A percentile compares a stretch with the other conserved stretches of the same genome.
Evolutionary conservation across 129 eudicot species (phyloP).

Genomic region (Ambrosia artemisiifolia): DNA sequence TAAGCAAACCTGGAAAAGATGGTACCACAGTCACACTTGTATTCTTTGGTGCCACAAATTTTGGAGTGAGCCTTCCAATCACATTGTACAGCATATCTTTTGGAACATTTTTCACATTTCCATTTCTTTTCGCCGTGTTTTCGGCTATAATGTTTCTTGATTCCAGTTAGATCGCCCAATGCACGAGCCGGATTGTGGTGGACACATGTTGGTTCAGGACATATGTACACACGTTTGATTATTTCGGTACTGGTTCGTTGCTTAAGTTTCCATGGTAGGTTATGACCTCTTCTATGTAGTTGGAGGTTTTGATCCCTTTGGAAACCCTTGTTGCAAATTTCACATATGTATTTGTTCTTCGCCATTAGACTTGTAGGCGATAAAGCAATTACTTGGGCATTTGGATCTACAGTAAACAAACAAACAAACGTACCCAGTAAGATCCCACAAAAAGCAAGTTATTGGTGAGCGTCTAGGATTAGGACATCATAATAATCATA

Average conservation of each 20-base stretch:
- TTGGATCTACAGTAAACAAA: constrained; percentile 24
- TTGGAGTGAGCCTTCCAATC: constrained; percentile 46
- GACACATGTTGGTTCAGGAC: constrained; percentile 40
- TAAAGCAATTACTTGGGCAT: constrained; percentile 36
- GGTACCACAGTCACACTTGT: constrained; percentile 43
- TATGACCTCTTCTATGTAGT: constrained; percentile 36
- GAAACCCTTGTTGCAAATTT: constrained; percentile 38
- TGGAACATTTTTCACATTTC: constrained; percentile 40
- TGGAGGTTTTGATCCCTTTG: constrained; percentile 39
- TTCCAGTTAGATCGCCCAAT: constrained; percentile 34
- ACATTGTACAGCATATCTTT: constrained; percentile 41
- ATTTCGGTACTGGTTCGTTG: constrained; percentile 35
- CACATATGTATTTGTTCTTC: constrained; percentile 35
- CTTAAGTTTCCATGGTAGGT: constrained; percentile 37
- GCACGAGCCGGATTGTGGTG: constrained; percentile 43
- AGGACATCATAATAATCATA: too few species aligned
- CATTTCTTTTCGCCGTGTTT: constrained; percentile 42
- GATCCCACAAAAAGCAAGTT: too few species aligned
- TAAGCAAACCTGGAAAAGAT: constrained; percentile 35
- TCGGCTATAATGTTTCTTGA: constrained; percentile 38
- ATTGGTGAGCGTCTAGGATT: background rate
- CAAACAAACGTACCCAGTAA: too few species aligned
- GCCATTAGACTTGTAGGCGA: constrained; percentile 44
- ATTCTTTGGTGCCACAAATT: constrained; percentile 42
- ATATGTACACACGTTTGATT: constrained; percentile 32